Evolutionary conservation across 768 basidiomycete species (phyloP), one percentile per base, ranked within the genome.

Genomic region (Suillus sp.): DNA sequence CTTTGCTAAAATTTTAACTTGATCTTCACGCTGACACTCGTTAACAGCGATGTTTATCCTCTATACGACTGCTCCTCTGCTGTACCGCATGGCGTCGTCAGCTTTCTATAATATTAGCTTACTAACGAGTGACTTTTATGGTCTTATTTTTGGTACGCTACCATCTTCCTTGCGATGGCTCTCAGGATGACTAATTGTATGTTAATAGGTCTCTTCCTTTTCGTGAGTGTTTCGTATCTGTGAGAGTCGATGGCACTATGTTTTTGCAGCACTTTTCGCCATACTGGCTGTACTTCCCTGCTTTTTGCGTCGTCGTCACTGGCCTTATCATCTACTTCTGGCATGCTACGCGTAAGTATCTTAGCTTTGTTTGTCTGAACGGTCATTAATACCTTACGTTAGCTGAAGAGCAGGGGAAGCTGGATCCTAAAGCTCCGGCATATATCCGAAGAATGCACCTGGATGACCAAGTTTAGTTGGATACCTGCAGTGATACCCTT

Each of bases 301-400:
- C 93, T 0, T 95, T 90, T 69, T 81, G 75, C 1, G 79, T 94
- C 16, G 86, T 93, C 64, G 72, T 95, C 50, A 38, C 78, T 14
- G 93, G 93, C 3, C 82, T 95, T 5, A 78, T 95, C 69, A 83
- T 88, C 42, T 95, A 95, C 77, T 95, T 95, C 79, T 95, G 93
- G 92, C 79, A 84, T 73, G 84, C 89, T 8, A 88, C 88, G 40
- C 93, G 92, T 93, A 78, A 70, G 92, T 82, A 3, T 25, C 40
- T 59, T 56, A 38, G 42, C 20, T 40, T 6, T 57, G 18, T 32
- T 32, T 60, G 35, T 56, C 10, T 25, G 10, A 22, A 16, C 22
- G 20, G 55, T 37, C 11, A 42, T 58, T 74, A 22, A 71, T 59
- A 3, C 14, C 40, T 10, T 55, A 62, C 16, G 67, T 8, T 69